phyloP scores from a whole-genome alignment of 371 early-diverging fungal species.

The Coemansia sp. region DNA sequence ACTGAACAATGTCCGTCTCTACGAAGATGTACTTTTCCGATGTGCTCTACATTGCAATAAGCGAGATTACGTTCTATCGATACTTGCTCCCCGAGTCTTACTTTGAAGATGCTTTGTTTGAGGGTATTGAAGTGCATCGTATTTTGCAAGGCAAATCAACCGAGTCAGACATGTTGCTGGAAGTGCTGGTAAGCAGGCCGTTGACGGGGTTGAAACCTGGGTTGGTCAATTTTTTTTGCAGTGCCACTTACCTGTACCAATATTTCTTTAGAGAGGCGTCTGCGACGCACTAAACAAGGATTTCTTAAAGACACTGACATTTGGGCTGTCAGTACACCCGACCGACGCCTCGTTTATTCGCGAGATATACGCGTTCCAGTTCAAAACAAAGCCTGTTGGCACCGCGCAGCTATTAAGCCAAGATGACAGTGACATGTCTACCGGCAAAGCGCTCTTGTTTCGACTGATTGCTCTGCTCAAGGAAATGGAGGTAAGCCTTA shows the following conservation, averaged over 20 bases:
- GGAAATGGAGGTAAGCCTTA: constrained; percentile 36
- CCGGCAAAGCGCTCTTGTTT: background rate
- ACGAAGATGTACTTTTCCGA: constrained; percentile 17
- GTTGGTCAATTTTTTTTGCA: no score
- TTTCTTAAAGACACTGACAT: constrained; percentile 19
- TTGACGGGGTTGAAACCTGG: no score
- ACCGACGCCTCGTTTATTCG: constrained; percentile 26
- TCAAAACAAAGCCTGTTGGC: background rate
- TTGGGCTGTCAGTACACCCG: constrained; percentile 28
- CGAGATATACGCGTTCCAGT: constrained; percentile 43
- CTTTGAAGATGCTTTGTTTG: constrained; percentile 20
- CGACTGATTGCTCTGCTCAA: constrained; percentile 13
- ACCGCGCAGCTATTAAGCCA: background rate
- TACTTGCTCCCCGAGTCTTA: constrained; percentile 35
- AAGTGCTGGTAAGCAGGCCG: constrained; percentile 4
- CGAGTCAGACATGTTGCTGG: constrained; percentile 36
- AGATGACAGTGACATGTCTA: background rate
- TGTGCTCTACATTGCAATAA: constrained; percentile 23
- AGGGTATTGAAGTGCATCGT: constrained; percentile 15
- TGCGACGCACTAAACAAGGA: constrained; percentile 18
- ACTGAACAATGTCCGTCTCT: background rate
- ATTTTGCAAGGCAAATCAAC: constrained; percentile 22
- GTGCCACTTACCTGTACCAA: no score
- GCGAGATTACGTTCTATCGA: constrained; percentile 37
- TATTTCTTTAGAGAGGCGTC: constrained; percentile 14